Percentiles rank a stretch among this genome's conserved stretches.
Evolutionary conservation across 257 asterid genomes (phyloP).

Genomic region (Nicotiana noctiflora): DNA sequence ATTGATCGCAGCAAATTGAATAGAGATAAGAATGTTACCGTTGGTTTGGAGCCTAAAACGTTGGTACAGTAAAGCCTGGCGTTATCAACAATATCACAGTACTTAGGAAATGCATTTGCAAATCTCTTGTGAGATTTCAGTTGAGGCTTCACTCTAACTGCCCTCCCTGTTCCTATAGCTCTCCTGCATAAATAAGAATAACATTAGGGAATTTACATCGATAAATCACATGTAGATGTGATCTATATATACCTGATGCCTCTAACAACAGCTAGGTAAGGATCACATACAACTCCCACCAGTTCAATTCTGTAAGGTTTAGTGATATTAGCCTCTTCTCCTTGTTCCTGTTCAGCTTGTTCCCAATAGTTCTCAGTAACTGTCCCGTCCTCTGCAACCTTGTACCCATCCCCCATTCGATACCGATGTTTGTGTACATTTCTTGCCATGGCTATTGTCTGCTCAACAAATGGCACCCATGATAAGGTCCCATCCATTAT

Average conservation of each 20-base stretch:
- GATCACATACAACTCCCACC: slow-evolving; percentile 92
- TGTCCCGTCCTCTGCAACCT: slow-evolving; percentile 65
- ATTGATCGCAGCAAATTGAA: background rate
- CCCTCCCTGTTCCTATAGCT: slow-evolving; percentile 79
- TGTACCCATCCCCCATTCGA: slow-evolving; percentile 87
- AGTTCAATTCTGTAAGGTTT: slow-evolving; percentile 82
- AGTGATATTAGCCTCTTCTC: slow-evolving; percentile 16
- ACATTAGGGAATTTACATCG: too few species aligned
- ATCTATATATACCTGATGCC: slow-evolving; percentile 56
- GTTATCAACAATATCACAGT: slow-evolving; percentile 70
- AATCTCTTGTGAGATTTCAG: slow-evolving; percentile 87
- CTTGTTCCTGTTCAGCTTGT: slow-evolving; percentile 35
- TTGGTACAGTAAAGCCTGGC: slow-evolving; percentile 82
- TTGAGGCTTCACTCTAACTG: slow-evolving; percentile 85
- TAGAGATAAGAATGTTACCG: background rate
- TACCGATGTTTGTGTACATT: slow-evolving; percentile 66
- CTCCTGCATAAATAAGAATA: slow-evolving; percentile 40
- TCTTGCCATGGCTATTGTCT: slow-evolving; percentile 80
- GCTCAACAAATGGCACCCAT: slow-evolving; percentile 95
- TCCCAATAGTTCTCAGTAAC: slow-evolving; percentile 78
- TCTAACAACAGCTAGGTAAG: slow-evolving; percentile 82
- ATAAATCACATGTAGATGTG: too few species aligned
- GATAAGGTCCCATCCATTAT: slow-evolving; percentile 96
- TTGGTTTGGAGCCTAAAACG: slow-evolving; percentile 15
- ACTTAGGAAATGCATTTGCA: slow-evolving; percentile 62